A percentile compares a stretch with the other conserved stretches of the same genome.
Conservation (phyloP, 306 rosid species). For the Fragaria iinumae region DNA sequence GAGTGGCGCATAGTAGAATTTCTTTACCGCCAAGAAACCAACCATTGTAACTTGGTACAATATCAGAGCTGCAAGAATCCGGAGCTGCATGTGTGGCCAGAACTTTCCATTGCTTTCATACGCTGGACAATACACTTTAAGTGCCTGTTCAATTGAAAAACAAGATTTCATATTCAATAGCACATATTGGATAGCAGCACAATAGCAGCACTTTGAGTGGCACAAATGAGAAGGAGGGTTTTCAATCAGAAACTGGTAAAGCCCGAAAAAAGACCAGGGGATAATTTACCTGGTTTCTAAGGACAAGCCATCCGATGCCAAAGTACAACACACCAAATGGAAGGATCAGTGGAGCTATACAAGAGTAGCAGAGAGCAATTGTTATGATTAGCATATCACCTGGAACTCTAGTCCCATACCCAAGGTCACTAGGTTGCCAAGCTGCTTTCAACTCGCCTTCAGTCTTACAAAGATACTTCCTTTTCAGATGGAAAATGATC, state of each 20-base stretch:
- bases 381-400: conserved; percentile 78
- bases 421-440: conserved; percentile 85
- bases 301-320: conserved; percentile 87
- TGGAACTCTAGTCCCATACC: conserved; percentile 80
- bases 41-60: conserved; percentile 79
- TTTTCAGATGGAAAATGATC: conserved; percentile 82
- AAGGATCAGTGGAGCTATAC: conserved; percentile 77
- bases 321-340: conserved; percentile 83
- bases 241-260: not conserved
- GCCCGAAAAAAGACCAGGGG: conserved; percentile 9
- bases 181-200: not conserved
- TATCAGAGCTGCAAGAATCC: conserved; percentile 68
- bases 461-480: conserved; percentile 78
- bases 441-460: conserved; percentile 84
- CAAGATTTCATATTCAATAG: not conserved
- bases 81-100: conserved; percentile 85
- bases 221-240: not conserved
- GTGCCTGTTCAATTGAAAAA: conserved; percentile 51
- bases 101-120: conserved; percentile 88
- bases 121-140: conserved; percentile 84
- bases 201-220: not conserved
- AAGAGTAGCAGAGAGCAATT: conserved; percentile 77
- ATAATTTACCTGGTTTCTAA: conserved; percentile 79
- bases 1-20: conserved; percentile 46
- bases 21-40: conserved; percentile 69